phyloP scores from a whole-genome alignment of 495 filamentous ascomycete species.

The Penicillium nucicola region DNA sequence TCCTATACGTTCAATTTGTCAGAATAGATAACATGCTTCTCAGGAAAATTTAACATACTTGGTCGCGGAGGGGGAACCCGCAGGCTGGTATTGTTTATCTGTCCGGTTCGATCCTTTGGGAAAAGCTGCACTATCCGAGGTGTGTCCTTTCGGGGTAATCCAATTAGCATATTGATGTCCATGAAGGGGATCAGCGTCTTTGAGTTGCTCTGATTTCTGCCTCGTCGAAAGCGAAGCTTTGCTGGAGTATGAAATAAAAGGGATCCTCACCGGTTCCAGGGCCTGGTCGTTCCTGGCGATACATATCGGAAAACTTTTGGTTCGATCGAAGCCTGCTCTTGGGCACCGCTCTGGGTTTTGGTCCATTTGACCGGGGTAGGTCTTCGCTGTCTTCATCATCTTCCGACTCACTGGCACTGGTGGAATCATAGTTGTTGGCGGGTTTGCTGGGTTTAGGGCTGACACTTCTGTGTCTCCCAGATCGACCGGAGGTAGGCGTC shows the following conservation, averaged over 20 bases:
- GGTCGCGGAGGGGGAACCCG: conserved; percentile 10
- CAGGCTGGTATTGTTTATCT: conserved; percentile 10
- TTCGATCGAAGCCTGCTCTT: conserved; percentile 39
- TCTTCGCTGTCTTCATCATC: conserved; percentile 25
- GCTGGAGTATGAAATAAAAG: not conserved
- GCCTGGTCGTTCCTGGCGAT: conserved; percentile 18
- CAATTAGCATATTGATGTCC: conserved; percentile 23
- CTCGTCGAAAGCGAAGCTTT: no score
- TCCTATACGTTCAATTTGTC: conserved; percentile 2
- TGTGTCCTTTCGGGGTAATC: conserved; percentile 30
- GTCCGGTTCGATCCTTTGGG: conserved; percentile 17
- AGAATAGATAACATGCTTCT: not conserved
- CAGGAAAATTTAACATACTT: conserved; percentile 3
- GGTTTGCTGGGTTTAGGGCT: conserved; percentile 34
- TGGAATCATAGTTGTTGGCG: conserved; percentile 26
- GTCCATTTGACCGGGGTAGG: conserved; percentile 8
- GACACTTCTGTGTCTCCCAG: conserved; percentile 35
- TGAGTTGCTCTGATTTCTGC: no score
- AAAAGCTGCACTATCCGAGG: conserved; percentile 37
- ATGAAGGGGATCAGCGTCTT: no score
- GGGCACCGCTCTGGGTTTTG: conserved; percentile 43
- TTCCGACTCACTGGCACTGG: conserved; percentile 38
- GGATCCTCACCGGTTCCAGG: conserved; percentile 33
- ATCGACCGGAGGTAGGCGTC: conserved; percentile 27
- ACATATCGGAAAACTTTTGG: conserved; percentile 34